Conservation (phyloP, 805 yeast genomes). For the Kluyveromyces nonfermentans region DNA sequence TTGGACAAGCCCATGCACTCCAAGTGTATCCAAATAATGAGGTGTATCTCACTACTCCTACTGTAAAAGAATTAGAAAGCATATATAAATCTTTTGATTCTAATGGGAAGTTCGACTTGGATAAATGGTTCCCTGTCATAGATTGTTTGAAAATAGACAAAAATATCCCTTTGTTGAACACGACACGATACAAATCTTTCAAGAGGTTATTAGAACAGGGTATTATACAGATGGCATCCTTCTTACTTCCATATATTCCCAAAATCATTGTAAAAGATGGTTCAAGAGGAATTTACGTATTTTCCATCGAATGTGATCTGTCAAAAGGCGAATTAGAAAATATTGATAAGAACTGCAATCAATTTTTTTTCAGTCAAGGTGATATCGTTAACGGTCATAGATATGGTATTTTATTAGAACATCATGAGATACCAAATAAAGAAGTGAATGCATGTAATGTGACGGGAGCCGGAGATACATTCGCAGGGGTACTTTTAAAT, state of each 20-base stretch:
- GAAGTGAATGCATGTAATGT: slow-evolving; percentile 47
- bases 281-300: slow-evolving; percentile 44
- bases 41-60: slow-evolving; percentile 53
- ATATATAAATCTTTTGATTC: slow-evolving; percentile 42
- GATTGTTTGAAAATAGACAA: slow-evolving; percentile 42
- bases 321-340: slow-evolving; percentile 6
- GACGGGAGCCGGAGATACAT: slow-evolving; percentile 85
- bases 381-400: slow-evolving; percentile 8
- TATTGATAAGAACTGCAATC: slow-evolving; percentile 8
- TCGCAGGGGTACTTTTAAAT: slow-evolving; percentile 55
- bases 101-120: slow-evolving; percentile 40
- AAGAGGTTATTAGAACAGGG: slow-evolving; percentile 33
- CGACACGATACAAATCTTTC: slow-evolving; percentile 14
- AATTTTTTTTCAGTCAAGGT: slow-evolving; percentile 5
- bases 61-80: slow-evolving; percentile 48
- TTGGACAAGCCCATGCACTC: slow-evolving; percentile 33
- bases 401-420: slow-evolving; percentile 53
- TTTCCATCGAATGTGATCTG: slow-evolving; percentile 27
- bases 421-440: slow-evolving; percentile 37
- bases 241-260: slow-evolving; percentile 66
- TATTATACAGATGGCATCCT: slow-evolving; percentile 55
- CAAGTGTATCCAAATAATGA: slow-evolving; percentile 40
- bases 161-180: slow-evolving; percentile 14
- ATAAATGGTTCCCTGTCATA: slow-evolving; percentile 65
- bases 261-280: slow-evolving; percentile 62